Conservation (phyloP, 306 rosid species). For the Crotalaria pallida region DNA sequence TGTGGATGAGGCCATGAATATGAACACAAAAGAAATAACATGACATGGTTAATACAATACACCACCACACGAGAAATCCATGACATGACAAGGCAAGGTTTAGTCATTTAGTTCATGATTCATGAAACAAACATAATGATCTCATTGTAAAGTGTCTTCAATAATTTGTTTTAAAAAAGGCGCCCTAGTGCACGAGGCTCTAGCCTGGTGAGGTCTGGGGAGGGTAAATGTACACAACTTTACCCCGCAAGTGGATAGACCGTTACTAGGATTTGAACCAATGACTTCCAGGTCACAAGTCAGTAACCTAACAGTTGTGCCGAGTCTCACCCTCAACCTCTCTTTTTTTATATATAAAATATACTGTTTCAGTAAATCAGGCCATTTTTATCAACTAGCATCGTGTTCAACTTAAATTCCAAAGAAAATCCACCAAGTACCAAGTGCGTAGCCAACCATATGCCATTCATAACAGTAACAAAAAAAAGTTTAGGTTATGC, state of each 20-base stretch:
- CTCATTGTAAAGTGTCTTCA: neutral
- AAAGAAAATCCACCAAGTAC: neutral
- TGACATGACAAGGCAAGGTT: slow-evolving; percentile 14
- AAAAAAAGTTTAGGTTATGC: neutral
- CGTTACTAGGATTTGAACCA: no score
- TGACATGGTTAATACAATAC: neutral
- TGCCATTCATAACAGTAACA: neutral
- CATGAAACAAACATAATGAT: neutral
- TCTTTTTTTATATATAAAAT: neutral
- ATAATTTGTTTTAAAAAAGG: neutral
- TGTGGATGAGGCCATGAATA: slow-evolving; percentile 18
- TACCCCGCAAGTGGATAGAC: no score
- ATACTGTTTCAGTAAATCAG: neutral
- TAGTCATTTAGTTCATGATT: neutral
- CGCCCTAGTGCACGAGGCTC: no score
- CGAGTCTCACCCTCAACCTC: no score
- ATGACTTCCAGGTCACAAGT: no score
- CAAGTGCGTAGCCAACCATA: neutral
- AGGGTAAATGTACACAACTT: no score
- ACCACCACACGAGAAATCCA: neutral
- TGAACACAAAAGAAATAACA: slow-evolving; percentile 21
- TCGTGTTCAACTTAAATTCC: neutral
- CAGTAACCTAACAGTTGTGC: no score
- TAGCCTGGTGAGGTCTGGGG: no score
- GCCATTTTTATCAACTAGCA: neutral